Evolutionary conservation across 2,329 filamentous ascomycete species (phyloP).

Genomic region (Botrytis tulipae): DNA sequence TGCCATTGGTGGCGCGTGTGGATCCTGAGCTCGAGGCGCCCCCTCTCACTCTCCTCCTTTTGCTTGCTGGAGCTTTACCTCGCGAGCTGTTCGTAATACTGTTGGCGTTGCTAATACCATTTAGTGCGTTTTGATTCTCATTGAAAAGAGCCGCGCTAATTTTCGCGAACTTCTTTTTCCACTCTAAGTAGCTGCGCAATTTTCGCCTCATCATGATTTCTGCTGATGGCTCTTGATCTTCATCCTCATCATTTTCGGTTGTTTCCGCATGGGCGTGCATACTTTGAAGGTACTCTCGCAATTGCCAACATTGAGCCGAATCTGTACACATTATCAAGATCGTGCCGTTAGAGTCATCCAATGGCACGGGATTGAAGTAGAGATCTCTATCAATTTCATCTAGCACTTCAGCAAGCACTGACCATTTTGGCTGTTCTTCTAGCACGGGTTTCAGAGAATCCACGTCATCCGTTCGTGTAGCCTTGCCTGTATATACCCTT

Average conservation of each 20-base stretch:
- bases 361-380: conserved; percentile 74
- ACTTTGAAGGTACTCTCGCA: conserved; percentile 86
- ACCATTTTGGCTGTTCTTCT: conserved; percentile 95
- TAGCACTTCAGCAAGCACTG: conserved; percentile 80
- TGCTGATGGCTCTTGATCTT: conserved; percentile 65
- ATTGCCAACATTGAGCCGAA: conserved; percentile 77
- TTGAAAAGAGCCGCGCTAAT: conserved; percentile 76
- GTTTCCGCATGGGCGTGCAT: conserved; percentile 69
- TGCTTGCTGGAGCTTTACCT: conserved; percentile 72
- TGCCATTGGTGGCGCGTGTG: conserved; percentile 68
- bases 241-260: conserved; percentile 44
- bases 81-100: conserved; percentile 45
- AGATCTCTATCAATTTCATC: conserved; percentile 91
- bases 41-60: conserved; percentile 79
- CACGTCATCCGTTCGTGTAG: conserved; percentile 37
- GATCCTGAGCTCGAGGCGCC: conserved; percentile 61
- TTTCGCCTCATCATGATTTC: conserved; percentile 88
- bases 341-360: conserved; percentile 84
- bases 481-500: conserved; percentile 76
- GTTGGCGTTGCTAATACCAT: conserved; percentile 59
- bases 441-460: conserved; percentile 70
- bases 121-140: conserved; percentile 76
- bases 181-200: conserved; percentile 80
- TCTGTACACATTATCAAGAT: conserved; percentile 96
- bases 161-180: conserved; percentile 86